Base-by-base conservation (phyloP, 2,329 filamentous ascomycete species). In the Fusarium poae region DNA sequence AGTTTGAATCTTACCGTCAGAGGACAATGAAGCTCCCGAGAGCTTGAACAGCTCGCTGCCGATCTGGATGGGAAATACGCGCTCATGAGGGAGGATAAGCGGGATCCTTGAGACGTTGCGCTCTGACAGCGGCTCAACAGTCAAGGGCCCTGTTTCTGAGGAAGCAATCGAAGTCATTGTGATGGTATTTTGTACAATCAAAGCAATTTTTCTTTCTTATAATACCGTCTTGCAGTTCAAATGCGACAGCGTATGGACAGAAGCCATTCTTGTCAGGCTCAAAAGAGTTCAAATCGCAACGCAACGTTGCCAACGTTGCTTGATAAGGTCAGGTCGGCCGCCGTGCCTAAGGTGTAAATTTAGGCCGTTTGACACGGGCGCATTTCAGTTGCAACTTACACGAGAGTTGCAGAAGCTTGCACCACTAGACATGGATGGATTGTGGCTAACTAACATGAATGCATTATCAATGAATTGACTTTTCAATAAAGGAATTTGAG, bases 41-140 rank as follows among this genome's bases (percentile, higher is more conserved):
- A 92, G 83, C 77, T 91, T 89, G 74, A 92, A 92, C 52, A 92
- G 80, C 78, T 91, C 88, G 18, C 87, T 87, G 20, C 91, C 90
- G 71, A 92, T 91, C 79, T 92, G 91, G 63, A 92, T 90, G 3
- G 90, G 90, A 66, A 92, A 93, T 20, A 92, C 90, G 72, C 90
- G 89, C 75, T 91, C 89, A 69, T 90, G 88, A 5, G 91, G 91
- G 20, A 92, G 82, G 53, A 89, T 83, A 45, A 80, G 81, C 27
- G 86, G 86, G 48, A 89, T 88, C 70, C 81, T 82, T 67, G 78
- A 77, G 55, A 84, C 77, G 61, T 65, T 75, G n/a, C 70, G 67
- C 51, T 79, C 79, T 32, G 74, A 74, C 50, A 74, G 62, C 49
- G 71, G 62, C 39, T 76, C 66, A 34, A 70, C 69, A 27, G 72